phyloP scores from a whole-genome alignment of 352 stramenopile genomes.

The Pythium myriotylum region DNA sequence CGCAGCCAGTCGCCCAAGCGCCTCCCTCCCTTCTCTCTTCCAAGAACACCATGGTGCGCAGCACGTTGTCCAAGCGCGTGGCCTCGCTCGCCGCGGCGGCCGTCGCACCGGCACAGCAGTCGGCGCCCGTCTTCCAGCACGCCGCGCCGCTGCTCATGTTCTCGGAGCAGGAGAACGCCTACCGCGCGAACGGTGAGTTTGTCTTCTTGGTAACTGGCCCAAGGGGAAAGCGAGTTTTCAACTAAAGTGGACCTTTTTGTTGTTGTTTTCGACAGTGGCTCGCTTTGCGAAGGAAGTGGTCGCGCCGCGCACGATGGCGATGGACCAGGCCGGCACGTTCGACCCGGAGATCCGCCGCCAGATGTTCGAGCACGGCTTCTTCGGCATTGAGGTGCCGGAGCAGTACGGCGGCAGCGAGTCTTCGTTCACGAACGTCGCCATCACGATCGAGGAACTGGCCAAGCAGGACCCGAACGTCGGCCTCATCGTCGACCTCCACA shows the following conservation, averaged over 20 bases:
- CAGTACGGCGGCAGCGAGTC: constrained; percentile 91
- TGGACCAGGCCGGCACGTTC: constrained; percentile 92
- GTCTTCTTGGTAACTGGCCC: neutral
- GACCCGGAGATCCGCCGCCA: constrained; percentile 85
- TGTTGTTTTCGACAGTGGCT: constrained; percentile 41
- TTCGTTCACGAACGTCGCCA: constrained; percentile 94
- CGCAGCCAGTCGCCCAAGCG: neutral
- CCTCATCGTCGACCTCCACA: constrained; percentile 95
- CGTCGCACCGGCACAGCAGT: neutral
- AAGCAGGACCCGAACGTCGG: constrained; percentile 94
- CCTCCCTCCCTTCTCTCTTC: neutral
- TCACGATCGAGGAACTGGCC: constrained; percentile 97
- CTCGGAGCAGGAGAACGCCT: constrained; percentile 6
- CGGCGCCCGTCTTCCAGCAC: constrained; percentile 4
- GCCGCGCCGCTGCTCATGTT: constrained; percentile 4
- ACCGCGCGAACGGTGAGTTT: constrained; percentile 3
- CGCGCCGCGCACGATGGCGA: constrained; percentile 84
- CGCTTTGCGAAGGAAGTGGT: constrained; percentile 86
- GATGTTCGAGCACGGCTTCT: constrained; percentile 93
- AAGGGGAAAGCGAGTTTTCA: too few relatives aligned
- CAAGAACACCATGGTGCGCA: neutral
- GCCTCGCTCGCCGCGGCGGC: constrained; percentile 1
- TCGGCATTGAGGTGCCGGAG: constrained; percentile 96
- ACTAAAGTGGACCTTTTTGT: too few relatives aligned
- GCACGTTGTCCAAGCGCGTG: constrained; percentile 4